Percentiles rank a stretch among this genome's conserved stretches.
Conservation (phyloP, 805 yeast species). For the Lipomyces mesembrius region DNA sequence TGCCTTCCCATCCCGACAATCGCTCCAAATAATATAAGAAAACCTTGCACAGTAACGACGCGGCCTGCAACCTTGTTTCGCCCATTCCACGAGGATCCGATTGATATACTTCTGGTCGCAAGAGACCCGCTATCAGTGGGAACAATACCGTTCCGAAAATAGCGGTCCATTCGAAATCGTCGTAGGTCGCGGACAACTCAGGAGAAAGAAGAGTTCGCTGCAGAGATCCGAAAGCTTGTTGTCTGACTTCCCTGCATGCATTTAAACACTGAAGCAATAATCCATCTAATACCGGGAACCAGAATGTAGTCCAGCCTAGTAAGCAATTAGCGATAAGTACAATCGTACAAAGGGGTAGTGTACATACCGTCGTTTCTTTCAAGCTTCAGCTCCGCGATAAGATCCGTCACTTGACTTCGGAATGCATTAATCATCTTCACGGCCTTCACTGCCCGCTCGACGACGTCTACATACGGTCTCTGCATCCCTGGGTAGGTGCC, state of each 20-base stretch:
- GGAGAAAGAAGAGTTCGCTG: constrained; percentile 58
- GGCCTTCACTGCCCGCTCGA: constrained; percentile 55
- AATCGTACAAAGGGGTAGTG: neutral
- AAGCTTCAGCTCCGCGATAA: constrained; percentile 31
- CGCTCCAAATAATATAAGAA: constrained; percentile 55
- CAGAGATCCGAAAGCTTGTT: constrained; percentile 64
- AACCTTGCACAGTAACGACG: constrained; percentile 70
- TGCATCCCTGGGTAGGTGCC: constrained; percentile 34
- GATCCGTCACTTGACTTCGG: constrained; percentile 47
- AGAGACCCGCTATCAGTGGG: constrained; percentile 69
- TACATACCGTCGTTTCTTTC: constrained; percentile 45
- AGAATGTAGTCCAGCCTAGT: constrained; percentile 40
- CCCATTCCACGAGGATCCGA: constrained; percentile 69
- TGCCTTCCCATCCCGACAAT: constrained; percentile 40
- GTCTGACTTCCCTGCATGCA: constrained; percentile 78
- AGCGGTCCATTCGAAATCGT: constrained; percentile 43
- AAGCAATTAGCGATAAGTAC: neutral
- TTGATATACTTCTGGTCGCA: constrained; percentile 64
- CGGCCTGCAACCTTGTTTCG: constrained; percentile 67
- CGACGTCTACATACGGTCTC: constrained; percentile 53
- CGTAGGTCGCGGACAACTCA: constrained; percentile 34
- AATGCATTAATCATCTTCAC: constrained; percentile 43
- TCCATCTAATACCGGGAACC: constrained; percentile 75
- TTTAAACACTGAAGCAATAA: constrained; percentile 87
- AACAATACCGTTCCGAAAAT: constrained; percentile 75